Evolutionary conservation across 257 asterid species (phyloP).

Genomic region (Solanum sitiens): DNA sequence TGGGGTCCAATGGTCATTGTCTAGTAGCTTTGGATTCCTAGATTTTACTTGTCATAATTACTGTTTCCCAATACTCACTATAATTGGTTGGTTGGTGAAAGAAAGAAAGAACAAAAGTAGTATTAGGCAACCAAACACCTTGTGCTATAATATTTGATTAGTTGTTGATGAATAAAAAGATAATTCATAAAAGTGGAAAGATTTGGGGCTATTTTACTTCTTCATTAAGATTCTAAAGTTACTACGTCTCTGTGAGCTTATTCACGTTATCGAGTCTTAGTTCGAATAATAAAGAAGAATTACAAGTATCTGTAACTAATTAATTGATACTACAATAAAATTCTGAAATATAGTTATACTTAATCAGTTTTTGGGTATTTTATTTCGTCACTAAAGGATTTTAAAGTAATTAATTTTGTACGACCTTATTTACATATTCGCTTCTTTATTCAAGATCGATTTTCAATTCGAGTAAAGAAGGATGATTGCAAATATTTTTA

Average conservation of each 20-base stretch:
- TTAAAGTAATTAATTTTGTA: background rate
- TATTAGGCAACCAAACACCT: background rate
- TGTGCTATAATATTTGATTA: background rate
- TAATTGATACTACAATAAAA: background rate
- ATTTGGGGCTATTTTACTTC: background rate
- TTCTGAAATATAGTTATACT: too few species aligned
- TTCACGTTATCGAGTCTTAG: background rate
- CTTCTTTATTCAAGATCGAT: background rate
- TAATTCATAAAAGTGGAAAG: background rate
- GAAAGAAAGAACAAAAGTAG: background rate
- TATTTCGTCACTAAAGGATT: background rate
- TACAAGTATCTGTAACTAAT: background rate
- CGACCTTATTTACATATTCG: background rate
- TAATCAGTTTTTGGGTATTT: background rate
- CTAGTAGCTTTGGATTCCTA: background rate
- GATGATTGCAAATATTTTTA: background rate
- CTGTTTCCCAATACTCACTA: background rate
- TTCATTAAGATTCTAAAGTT: background rate
- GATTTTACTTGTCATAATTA: background rate
- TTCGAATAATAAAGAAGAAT: fast-evolving
- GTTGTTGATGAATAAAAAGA: background rate
- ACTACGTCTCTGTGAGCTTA: background rate
- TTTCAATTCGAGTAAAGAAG: too few species aligned
- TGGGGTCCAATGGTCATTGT: background rate
- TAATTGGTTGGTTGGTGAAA: background rate